phyloP scores from a whole-genome alignment of 768 basidiomycete genomes.

The Leccinellum luteum region DNA sequence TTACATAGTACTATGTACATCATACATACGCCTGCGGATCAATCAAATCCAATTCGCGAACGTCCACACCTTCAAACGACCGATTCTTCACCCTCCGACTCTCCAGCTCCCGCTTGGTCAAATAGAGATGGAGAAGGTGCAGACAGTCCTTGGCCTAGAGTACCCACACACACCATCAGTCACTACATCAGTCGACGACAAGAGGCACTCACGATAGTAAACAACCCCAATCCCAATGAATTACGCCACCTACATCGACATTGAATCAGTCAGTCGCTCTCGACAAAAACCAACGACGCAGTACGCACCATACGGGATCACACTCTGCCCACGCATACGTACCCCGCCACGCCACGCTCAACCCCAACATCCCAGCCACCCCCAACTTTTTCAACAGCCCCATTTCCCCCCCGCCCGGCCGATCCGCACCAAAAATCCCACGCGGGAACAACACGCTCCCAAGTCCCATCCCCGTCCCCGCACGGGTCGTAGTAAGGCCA shows the following conservation, averaged over 20 bases:
- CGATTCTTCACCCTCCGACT: slow-evolving; percentile 64
- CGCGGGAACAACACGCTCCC: slow-evolving; percentile 7
- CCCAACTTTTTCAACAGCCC: slow-evolving; percentile 25
- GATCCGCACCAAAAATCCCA: slow-evolving; percentile 17
- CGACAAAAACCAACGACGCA: background rate
- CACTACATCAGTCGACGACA: too few relatives aligned
- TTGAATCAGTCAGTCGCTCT: background rate
- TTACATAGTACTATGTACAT: slow-evolving; percentile 1
- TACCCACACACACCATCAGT: background rate
- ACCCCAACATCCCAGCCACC: slow-evolving; percentile 34
- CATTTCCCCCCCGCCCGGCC: slow-evolving; percentile 4
- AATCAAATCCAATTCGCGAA: slow-evolving; percentile 63
- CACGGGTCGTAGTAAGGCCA: slow-evolving; percentile 11
- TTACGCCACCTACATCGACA: slow-evolving; percentile 58
- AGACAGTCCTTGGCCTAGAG: slow-evolving; percentile 68
- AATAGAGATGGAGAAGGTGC: slow-evolving; percentile 63
- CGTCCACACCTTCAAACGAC: slow-evolving; percentile 73
- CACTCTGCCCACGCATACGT: slow-evolving; percentile 60
- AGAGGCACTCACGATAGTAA: slow-evolving; percentile 51
- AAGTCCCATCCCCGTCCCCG: slow-evolving; percentile 2
- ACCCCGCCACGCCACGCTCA: slow-evolving; percentile 53
- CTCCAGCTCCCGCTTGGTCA: slow-evolving; percentile 70
- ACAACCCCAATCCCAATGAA: slow-evolving; percentile 63
- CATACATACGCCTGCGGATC: slow-evolving; percentile 21
- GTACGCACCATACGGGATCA: slow-evolving; percentile 67